Evolutionary conservation across 2,329 filamentous ascomycete genomes (phyloP), one percentile per base, ranked within the genome.

Genomic region (Microascus cirrosus): DNA sequence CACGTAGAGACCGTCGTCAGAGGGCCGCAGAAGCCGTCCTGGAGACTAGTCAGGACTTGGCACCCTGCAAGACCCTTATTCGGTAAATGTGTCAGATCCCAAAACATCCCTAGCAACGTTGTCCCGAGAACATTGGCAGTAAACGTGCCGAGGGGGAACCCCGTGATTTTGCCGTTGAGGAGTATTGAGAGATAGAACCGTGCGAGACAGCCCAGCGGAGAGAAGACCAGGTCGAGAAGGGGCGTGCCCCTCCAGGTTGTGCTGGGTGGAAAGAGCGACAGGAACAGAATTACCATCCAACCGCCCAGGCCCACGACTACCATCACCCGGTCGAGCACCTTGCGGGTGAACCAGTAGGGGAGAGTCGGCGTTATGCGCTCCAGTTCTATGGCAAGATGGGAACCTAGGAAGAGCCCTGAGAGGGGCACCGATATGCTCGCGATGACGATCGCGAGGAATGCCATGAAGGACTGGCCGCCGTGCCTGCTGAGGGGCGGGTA

Each of bases 111-210:
- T 55, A 95, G 70, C 18, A 96, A 70, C 0, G 79, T 79, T 0
- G 89, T 91, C 4, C 92, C 93, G 15, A 86, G 68, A 4, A 95
- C 76, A 65, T 97, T 97, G 32, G 87, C 90, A 0, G 75, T 72
- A 65, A 96, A 96, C 0, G 93, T 97, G 2, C 93, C 93, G 0
- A 96, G 70, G 0, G 93, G 93, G 63, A 96, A 96, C 0, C 78
- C 73, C 0, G 83, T 70, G 0, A 83, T 63, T 22, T 82, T 76
- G 0, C 80, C 74, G 65, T 96, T 96, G n/a, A 96, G 78, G 25
- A 75, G 70, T 7, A 88, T 67, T 0, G 87, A 87, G 1, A 81
- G 70, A 67, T 90, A 92, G 73, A 89, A 95, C 3, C 93, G 82
- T 0, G 79, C 67, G 0, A 96, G 71, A 63, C 87, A 92, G 0